Percentiles rank a stretch among this genome's conserved stretches.
Evolutionary conservation across 202 grass and related monocot species (phyloP).

Genomic region (Carex sylvatica): DNA sequence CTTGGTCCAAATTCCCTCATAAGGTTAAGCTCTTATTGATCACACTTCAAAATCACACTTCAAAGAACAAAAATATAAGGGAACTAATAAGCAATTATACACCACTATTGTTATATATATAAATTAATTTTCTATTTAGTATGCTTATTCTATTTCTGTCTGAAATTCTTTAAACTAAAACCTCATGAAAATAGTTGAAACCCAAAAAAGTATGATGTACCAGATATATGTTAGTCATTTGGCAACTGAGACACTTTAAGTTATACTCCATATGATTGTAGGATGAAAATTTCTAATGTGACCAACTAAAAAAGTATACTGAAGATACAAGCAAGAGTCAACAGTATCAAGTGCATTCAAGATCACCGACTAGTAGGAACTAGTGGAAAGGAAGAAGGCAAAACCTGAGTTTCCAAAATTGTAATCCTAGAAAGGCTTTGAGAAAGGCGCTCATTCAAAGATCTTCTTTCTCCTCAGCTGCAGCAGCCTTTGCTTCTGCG

Average conservation of each 20-base stretch:
- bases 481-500: constrained; percentile 95
- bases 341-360: neutral
- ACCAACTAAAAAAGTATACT: neutral
- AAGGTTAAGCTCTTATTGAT: no score
- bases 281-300: no score
- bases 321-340: neutral
- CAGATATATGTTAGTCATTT: neutral
- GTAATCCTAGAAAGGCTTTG: constrained; percentile 78
- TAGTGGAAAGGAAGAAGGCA: neutral
- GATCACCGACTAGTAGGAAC: neutral
- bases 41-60: no score
- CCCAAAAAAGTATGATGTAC: neutral
- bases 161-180: constrained; percentile 3
- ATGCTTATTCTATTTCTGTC: no score
- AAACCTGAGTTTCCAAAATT: constrained; percentile 95
- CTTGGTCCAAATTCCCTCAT: no score
- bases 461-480: constrained; percentile 84
- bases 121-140: no score
- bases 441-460: constrained; percentile 85
- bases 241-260: neutral
- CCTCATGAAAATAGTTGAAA: neutral
- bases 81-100: no score
- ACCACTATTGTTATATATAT: no score
- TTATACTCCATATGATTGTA: no score
- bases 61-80: no score